Conservation (phyloP, 495 filamentous ascomycete species). For the Penicilliopsis zonata region DNA sequence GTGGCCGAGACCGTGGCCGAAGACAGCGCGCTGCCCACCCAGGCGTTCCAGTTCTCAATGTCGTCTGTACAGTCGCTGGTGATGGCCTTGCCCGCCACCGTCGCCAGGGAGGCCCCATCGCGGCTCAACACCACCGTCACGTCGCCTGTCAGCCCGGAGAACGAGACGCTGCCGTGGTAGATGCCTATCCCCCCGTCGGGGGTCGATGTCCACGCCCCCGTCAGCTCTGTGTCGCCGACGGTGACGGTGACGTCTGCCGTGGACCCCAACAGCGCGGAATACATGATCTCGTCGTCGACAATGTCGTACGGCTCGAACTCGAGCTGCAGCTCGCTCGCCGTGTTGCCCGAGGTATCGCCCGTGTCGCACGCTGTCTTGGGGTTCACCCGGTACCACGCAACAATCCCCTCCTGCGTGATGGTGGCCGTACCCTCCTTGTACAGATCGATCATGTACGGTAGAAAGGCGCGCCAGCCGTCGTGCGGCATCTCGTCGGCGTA, state of each 20-base stretch:
- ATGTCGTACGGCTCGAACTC: constrained; percentile 5
- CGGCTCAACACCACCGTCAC: constrained; percentile 40
- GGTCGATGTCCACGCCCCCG: constrained; percentile 21
- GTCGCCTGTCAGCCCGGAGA: constrained; percentile 34
- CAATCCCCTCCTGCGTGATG: constrained; percentile 31
- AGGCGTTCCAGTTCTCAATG: constrained; percentile 41
- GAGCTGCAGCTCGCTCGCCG: constrained; percentile 6
- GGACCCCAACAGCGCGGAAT: constrained; percentile 15
- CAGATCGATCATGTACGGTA: constrained; percentile 47
- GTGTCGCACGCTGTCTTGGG: constrained; percentile 5
- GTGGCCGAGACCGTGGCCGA: background rate
- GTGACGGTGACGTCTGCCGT: constrained; percentile 30
- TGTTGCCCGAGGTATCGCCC: constrained; percentile 25
- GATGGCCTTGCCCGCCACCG: constrained; percentile 35
- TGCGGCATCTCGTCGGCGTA: constrained; percentile 39
- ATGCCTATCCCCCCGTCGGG: constrained; percentile 28
- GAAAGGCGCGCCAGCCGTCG: constrained; percentile 35
- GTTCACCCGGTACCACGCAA: constrained; percentile 49
- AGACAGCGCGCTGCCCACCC: constrained; percentile 24
- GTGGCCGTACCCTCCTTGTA: constrained; percentile 39
- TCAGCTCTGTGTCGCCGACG: constrained; percentile 31
- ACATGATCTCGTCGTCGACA: constrained; percentile 26
- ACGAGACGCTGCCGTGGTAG: constrained; percentile 38
- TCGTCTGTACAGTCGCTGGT: constrained; percentile 29
- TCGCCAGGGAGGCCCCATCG: constrained; percentile 14